phyloP scores from a whole-genome alignment of 768 basidiomycete species.

The Calocybe indica region DNA sequence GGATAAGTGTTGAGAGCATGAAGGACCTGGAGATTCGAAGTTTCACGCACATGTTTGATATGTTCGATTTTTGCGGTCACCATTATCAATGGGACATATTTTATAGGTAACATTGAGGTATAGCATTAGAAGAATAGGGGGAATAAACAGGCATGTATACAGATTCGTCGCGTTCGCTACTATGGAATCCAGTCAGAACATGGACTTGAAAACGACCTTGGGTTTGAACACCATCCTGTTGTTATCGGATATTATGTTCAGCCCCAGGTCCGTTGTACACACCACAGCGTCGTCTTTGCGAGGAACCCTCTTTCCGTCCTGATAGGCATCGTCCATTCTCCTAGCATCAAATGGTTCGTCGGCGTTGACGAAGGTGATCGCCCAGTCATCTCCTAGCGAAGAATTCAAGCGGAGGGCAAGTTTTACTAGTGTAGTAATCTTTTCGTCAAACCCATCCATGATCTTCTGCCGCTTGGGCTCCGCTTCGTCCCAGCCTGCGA shows the following conservation, averaged over 20 bases:
- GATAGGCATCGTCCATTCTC: conserved; percentile 1
- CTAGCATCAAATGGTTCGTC: not conserved
- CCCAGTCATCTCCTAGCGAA: conserved; percentile 18
- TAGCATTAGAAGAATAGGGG: conserved; percentile 5
- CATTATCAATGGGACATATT: too few species aligned
- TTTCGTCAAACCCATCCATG: conserved; percentile 10
- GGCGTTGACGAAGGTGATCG: conserved; percentile 16
- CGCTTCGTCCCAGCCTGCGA: conserved; percentile 21
- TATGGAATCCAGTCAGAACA: conserved; percentile 3
- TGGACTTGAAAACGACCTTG: conserved; percentile 19
- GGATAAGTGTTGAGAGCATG: too few species aligned
- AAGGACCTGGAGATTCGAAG: too few species aligned
- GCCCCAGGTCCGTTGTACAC: conserved; percentile 26
- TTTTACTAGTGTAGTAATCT: conserved; percentile 17
- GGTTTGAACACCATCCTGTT: conserved; percentile 18
- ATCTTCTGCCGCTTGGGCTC: conserved; percentile 2
- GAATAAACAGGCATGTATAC: not conserved
- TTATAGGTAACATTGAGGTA: too few species aligned
- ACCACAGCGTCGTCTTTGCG: conserved; percentile 18
- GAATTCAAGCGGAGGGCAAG: conserved; percentile 25
- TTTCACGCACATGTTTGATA: too few species aligned
- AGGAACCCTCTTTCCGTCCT: conserved; percentile 8
- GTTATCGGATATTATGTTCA: conserved; percentile 10
- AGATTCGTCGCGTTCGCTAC: conserved; percentile 1
- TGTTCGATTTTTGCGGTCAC: too few species aligned